Conservation (phyloP, 2,329 filamentous ascomycete species). For the Venturia nashicola region DNA sequence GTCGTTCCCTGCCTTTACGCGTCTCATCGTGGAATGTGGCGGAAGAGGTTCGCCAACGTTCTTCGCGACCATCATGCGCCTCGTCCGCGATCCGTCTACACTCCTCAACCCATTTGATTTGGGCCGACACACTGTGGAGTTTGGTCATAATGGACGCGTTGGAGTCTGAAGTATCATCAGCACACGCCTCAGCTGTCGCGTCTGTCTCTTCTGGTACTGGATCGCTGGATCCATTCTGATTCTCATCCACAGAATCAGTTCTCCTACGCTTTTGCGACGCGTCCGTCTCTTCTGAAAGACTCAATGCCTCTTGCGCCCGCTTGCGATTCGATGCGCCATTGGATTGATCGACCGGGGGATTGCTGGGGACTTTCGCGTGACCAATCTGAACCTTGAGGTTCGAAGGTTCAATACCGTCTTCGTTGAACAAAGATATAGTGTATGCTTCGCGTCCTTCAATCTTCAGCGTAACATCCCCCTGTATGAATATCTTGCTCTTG, state of each 20-base stretch:
- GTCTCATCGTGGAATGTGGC: conserved; percentile 27
- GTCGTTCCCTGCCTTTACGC: conserved; percentile 22
- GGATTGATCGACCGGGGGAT: background rate
- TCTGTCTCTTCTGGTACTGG: background rate
- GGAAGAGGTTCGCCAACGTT: conserved; percentile 28
- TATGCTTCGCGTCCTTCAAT: conserved; percentile 7
- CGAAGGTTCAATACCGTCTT: conserved; percentile 1
- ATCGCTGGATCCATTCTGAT: background rate
- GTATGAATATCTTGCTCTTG: conserved; percentile 2
- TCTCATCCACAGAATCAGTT: background rate
- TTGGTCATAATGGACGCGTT: conserved; percentile 14
- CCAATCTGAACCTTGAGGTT: conserved; percentile 7
- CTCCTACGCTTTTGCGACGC: background rate
- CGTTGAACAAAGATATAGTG: conserved; percentile 5
- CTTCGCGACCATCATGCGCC: conserved; percentile 23
- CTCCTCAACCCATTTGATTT: conserved; percentile 26
- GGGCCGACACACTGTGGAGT: conserved; percentile 20
- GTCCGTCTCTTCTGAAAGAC: background rate
- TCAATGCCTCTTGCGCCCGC: background rate
- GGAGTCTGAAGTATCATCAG: background rate
- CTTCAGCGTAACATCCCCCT: conserved; percentile 6
- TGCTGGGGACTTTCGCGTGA: background rate
- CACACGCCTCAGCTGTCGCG: background rate
- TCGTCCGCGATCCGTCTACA: conserved; percentile 24
- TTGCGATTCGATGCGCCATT: background rate